A percentile compares a stretch with the other conserved stretches of the same genome.
Evolutionary conservation across 805 yeast species (phyloP).

Genomic region (Schizosaccharomyces octosporus): DNA sequence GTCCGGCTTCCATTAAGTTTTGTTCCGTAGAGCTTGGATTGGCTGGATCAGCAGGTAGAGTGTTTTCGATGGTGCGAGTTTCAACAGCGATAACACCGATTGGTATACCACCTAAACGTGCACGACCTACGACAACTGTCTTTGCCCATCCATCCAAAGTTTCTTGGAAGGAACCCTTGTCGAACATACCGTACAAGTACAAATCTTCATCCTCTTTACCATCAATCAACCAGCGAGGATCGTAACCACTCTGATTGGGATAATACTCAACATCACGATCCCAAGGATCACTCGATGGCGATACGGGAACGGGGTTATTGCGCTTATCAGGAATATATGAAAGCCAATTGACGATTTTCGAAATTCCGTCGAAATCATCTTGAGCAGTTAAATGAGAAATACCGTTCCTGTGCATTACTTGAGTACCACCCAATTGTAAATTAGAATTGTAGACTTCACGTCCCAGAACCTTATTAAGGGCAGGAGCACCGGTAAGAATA

Average conservation of each 20-base stretch:
- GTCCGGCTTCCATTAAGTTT: constrained; percentile 85
- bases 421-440: constrained; percentile 96
- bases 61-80: constrained; percentile 67
- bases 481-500: constrained; percentile 96
- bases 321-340: constrained; percentile 83
- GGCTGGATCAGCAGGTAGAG: constrained; percentile 94
- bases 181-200: constrained; percentile 75
- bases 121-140: constrained; percentile 97
- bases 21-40: constrained; percentile 83
- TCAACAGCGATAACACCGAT: constrained; percentile 96
- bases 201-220: constrained; percentile 55
- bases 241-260: constrained; percentile 59
- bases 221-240: constrained; percentile 82
- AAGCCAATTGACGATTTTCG: constrained; percentile 84
- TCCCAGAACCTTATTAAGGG: constrained; percentile 87
- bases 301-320: constrained; percentile 70
- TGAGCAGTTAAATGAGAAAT: constrained; percentile 92
- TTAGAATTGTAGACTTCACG: constrained; percentile 92
- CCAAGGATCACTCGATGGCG: constrained; percentile 63
- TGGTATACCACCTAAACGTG: constrained; percentile 95
- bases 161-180: constrained; percentile 80
- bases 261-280: constrained; percentile 69
- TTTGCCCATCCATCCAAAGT: constrained; percentile 95
- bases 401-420: constrained; percentile 95
- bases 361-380: constrained; percentile 90